A percentile compares a stretch with the other conserved stretches of the same genome.
These are phyloP conservation scores for Taxillus chinensis DNA, from an alignment of 164 flowering plant genomes.

Conservation along the genomic window DNA sequence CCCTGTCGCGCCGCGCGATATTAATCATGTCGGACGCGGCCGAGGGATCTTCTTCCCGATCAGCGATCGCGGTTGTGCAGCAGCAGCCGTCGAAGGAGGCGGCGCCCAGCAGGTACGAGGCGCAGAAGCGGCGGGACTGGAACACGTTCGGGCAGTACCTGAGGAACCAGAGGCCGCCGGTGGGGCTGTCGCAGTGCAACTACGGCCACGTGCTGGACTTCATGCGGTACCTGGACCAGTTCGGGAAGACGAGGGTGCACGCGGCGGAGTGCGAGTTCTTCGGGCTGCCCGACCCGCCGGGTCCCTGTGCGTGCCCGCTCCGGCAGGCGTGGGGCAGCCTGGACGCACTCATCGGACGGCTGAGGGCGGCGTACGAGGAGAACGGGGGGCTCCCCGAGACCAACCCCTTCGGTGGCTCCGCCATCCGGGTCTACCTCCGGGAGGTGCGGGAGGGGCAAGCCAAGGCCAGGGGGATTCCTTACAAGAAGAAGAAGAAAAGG, in stretches of 20 bases:
- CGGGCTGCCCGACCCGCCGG: slow-evolving; percentile 53
- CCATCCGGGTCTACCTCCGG: slow-evolving; percentile 38
- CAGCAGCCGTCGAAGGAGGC: not conserved
- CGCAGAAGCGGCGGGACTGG: slow-evolving; percentile 55
- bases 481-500: slow-evolving; percentile 50
- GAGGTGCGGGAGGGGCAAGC: slow-evolving; percentile 48
- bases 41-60: slow-evolving; percentile 16
- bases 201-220: slow-evolving; percentile 44
- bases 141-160: slow-evolving; percentile 55
- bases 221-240: slow-evolving; percentile 46
- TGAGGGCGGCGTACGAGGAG: slow-evolving; percentile 51
- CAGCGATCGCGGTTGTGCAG: slow-evolving; percentile 5
- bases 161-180: slow-evolving; percentile 42
- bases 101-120: slow-evolving; percentile 45
- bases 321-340: slow-evolving; percentile 61
- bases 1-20: no score
- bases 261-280: slow-evolving; percentile 36
- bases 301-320: slow-evolving; percentile 47
- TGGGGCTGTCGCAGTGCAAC: slow-evolving; percentile 31
- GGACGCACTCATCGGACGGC: slow-evolving; percentile 48
- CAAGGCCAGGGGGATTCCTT: slow-evolving; percentile 48
- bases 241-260: slow-evolving; percentile 56
- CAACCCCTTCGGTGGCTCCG: slow-evolving; percentile 41
- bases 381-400: slow-evolving; percentile 45
- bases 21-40: slow-evolving; percentile 2